Base-by-base conservation (phyloP, 2,329 filamentous ascomycete species). In the Cladosporium sp. region DNA sequence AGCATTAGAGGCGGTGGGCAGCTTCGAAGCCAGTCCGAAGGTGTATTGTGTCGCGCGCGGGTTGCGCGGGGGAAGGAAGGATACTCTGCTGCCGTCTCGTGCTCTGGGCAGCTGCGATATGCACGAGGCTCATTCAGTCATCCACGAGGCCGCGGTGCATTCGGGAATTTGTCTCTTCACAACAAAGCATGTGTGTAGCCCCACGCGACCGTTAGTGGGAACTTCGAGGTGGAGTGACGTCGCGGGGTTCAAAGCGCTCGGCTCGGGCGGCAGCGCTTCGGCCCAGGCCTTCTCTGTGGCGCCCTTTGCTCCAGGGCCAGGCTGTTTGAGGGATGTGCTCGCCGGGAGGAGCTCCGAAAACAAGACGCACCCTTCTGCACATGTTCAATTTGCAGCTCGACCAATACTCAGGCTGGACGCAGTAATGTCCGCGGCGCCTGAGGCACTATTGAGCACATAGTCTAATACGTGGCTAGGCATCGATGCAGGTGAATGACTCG, bases 141-240 rank as follows among this genome's bases (percentile, higher is more conserved):
- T 37, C 34, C 34, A 37, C n/a, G 34, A 13, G 34, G n/a, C 34
- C 4, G 11, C 34, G 34, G 34, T 14, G 34, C 34, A 37, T 37
- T 4, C 34, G 10, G n/a, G 34, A 14, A 28, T 28, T 28, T 19
- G 46, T 41, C 28, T 50, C 48, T 50, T 50, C 48, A 50, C 38
- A 22, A 43, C 11, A 14, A 49, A 49, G 46, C 38, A 43, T 43
- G 48, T 37, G 13, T 19, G 40, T 42, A 43, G 48, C 48, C 48
- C 48, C 48, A 50, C 48, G 40, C 48, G 48, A 50, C 48, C 40
- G 48, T 50, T 50, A 43, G 40, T 43, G 48, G 48, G 43, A 16
- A 34, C 18, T 28, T 37, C 34, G 9, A 11, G 40, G 32, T 13
- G 8, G 19, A 41, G 44, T 46, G 44, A 46, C 44, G 44, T 46